Percentiles rank a stretch among this genome's conserved stretches.
Evolutionary conservation across 371 early-diverging fungal genomes (phyloP).

Genomic region (Lichtheimia ramosa): DNA sequence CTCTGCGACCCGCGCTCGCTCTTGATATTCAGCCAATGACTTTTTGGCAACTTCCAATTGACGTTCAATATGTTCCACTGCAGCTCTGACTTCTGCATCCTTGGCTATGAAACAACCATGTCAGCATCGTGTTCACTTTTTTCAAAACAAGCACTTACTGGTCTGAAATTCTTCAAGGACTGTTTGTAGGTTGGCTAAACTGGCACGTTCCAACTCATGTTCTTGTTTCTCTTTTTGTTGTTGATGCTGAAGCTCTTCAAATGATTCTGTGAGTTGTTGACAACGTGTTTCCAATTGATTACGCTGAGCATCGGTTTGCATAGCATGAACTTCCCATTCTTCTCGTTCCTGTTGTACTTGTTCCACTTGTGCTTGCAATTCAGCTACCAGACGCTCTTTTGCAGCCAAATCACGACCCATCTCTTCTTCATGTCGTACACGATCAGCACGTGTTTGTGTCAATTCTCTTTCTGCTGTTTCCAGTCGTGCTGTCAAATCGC

Average conservation of each 20-base stretch:
- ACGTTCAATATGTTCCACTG: slow-evolving; percentile 67
- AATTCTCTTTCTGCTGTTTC: slow-evolving; percentile 17
- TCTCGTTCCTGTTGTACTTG: slow-evolving; percentile 63
- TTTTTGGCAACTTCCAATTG: slow-evolving; percentile 55
- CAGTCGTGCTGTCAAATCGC: slow-evolving; percentile 26
- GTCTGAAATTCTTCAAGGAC: slow-evolving; percentile 89
- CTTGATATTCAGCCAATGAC: slow-evolving; percentile 59
- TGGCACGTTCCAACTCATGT: slow-evolving; percentile 65
- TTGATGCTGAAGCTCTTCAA: slow-evolving; percentile 31
- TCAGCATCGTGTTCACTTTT: neutral
- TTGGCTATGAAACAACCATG: slow-evolving; percentile 32
- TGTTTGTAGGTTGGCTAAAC: slow-evolving; percentile 77
- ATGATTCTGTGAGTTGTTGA: slow-evolving; percentile 32
- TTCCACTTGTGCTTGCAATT: slow-evolving; percentile 50
- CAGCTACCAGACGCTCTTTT: slow-evolving; percentile 25
- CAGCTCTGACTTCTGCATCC: slow-evolving; percentile 77
- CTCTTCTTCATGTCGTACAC: slow-evolving; percentile 33
- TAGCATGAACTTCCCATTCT: slow-evolving; percentile 62
- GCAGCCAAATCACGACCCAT: slow-evolving; percentile 17
- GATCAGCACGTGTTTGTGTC: slow-evolving; percentile 22
- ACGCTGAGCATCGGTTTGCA: slow-evolving; percentile 56
- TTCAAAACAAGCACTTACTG: slow-evolving; percentile 35
- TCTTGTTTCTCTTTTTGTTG: slow-evolving; percentile 31
- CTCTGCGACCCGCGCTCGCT: slow-evolving; percentile 63
- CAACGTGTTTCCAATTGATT: slow-evolving; percentile 50